Conservation (phyloP, 2,329 filamentous ascomycete genomes). For the Acephala macrosclerotiorum region DNA sequence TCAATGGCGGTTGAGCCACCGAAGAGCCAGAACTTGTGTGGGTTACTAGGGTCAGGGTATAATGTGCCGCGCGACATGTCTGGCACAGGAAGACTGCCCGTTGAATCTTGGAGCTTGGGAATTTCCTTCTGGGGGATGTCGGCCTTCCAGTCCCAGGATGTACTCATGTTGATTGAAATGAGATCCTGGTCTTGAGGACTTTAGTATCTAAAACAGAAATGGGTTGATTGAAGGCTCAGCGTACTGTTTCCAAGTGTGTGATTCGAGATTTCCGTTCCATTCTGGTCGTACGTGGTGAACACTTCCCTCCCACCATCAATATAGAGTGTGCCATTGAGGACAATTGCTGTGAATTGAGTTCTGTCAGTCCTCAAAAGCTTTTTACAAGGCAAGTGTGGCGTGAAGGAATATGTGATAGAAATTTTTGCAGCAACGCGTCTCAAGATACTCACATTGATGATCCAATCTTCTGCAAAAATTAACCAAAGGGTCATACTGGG, state of each 20-base stretch:
- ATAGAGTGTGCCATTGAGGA: conserved; percentile 19
- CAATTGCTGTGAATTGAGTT: not conserved
- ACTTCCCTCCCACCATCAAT: conserved; percentile 19
- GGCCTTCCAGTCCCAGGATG: conserved; percentile 27
- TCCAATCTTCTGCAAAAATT: conserved; percentile 14
- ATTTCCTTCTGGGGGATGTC: conserved; percentile 16
- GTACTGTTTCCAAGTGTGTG: conserved; percentile 16
- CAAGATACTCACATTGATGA: conserved; percentile 11
- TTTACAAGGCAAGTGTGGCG: not conserved
- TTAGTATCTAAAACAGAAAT: not conserved
- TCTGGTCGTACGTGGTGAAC: conserved; percentile 5
- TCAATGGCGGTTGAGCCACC: conserved; percentile 26
- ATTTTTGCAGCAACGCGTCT: not conserved
- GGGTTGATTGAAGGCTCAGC: not conserved
- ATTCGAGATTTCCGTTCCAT: conserved; percentile 5
- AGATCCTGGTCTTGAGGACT: conserved; percentile 21
- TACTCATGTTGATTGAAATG: conserved; percentile 22
- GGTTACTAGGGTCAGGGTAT: conserved; percentile 18
- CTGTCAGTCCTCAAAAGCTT: not conserved
- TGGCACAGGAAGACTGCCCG: conserved; percentile 10
- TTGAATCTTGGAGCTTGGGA: conserved; percentile 16
- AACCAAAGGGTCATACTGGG: conserved; percentile 11
- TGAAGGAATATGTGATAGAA: not conserved
- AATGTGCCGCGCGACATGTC: conserved; percentile 22
- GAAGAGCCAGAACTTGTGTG: conserved; percentile 26